phyloP scores from a whole-genome alignment of 768 basidiomycete species.

The Sporobolomyces phaffii region DNA sequence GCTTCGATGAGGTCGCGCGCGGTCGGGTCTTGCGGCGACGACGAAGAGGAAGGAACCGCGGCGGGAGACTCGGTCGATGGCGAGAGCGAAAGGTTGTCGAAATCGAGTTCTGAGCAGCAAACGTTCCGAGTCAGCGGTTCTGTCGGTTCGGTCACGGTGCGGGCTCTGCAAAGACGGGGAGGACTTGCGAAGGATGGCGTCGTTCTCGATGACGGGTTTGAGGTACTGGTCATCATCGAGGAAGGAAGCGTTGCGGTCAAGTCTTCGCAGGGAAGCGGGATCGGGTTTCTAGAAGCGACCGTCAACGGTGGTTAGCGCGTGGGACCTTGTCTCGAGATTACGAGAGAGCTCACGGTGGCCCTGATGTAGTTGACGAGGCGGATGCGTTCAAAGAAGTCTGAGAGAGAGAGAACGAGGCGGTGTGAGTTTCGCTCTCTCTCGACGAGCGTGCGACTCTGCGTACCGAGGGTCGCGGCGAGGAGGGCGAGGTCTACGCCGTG shows the following conservation, averaged over 20 bases:
- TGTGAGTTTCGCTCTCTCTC: neutral
- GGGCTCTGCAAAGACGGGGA: too few relatives aligned
- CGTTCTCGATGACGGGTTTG: constrained; percentile 73
- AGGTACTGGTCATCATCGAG: constrained; percentile 73
- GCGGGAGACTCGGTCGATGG: constrained; percentile 1
- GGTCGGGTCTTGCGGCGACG: constrained; percentile 40
- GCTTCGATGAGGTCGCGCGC: constrained; percentile 51
- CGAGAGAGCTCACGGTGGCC: constrained; percentile 55
- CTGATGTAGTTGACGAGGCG: constrained; percentile 82
- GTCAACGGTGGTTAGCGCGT: neutral
- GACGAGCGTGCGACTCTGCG: constrained; percentile 39
- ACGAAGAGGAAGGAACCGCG: constrained; percentile 7
- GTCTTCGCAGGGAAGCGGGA: constrained; percentile 43
- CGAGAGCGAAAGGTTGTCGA: constrained; percentile 52
- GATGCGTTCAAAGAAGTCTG: constrained; percentile 69
- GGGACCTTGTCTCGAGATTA: neutral
- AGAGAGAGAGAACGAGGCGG: neutral
- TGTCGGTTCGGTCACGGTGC: too few relatives aligned
- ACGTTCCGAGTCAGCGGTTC: too few relatives aligned
- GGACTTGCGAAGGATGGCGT: constrained; percentile 76
- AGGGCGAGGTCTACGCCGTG: constrained; percentile 62
- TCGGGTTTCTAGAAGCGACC: constrained; percentile 56
- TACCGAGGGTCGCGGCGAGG: constrained; percentile 56
- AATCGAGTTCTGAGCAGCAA: constrained; percentile 57
- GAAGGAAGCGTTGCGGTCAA: constrained; percentile 52